Base-by-base conservation (phyloP, 2,329 filamentous ascomycete species). In the Epichloe bromicola region DNA sequence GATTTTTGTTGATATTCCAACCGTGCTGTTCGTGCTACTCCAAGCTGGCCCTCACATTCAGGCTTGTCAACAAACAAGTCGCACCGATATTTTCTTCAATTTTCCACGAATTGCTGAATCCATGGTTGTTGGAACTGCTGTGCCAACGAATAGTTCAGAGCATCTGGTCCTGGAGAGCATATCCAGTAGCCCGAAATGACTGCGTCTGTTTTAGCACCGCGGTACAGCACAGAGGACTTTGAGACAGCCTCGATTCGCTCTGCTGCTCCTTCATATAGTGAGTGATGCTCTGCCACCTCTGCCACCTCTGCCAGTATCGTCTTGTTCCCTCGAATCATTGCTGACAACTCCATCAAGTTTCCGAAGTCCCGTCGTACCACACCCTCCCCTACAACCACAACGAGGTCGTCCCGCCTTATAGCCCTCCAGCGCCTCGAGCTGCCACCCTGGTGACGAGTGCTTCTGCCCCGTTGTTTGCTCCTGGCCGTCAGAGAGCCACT, bases 231-330 rank as follows among this genome's bases (percentile, higher is more conserved):
- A 5, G 75, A 79, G 53, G 82, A 85, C 62, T 79, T 83, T 53
- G 82, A 86, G 59, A 83, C 82, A 20, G 74, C 78, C 6, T 86
- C 83, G 10, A 76, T 86, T 54, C 79, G 72, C 57, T 85, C 82
- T 17, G 75, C 75, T 7, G 81, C 82, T n/a, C 82, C 82, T 40
- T 85, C 82, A 10, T 85, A 85, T 63, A 71, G 78, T 81, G 58
- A 72, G 76, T 69, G 38, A 20, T 41, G 10, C 17, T 5, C 12
- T 4, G 26, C 14, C 45, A 26, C 33, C 17, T 5, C 12, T 4
- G 26, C 19, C 44, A 17, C 34, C 17, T 38, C 36, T 38, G 12
- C 14, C 36, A n/a, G n/a, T 3, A 1, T 46, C 48, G 44, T 34
- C 30, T 41, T 26, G 3, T 15, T 14, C 23, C 7, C 15, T 45